Conservation (phyloP, 495 filamentous ascomycete genomes). For the Xylaria castorea region DNA sequence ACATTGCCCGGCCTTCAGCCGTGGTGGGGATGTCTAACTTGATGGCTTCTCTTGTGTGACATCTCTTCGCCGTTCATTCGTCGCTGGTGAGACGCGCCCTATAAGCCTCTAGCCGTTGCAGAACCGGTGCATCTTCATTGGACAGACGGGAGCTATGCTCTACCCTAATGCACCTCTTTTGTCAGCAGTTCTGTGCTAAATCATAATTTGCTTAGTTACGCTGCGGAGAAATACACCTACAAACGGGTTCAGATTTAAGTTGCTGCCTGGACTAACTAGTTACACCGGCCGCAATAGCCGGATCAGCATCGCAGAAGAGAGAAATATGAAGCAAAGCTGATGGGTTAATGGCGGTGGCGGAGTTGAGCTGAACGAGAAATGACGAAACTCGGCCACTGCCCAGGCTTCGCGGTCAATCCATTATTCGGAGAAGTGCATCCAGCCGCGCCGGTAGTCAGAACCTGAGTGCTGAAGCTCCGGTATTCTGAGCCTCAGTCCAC, state of each 20-base stretch:
- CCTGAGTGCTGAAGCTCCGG: not conserved
- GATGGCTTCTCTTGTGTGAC: not conserved
- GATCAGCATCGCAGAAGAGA: not conserved
- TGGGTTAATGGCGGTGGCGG: conserved; percentile 10
- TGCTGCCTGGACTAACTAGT: conserved; percentile 4
- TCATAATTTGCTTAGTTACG: not conserved
- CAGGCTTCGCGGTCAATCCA: not conserved
- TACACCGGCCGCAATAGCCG: not conserved
- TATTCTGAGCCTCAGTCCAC: not conserved
- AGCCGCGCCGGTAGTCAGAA: not conserved
- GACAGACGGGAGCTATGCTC: not conserved
- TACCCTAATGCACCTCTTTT: not conserved
- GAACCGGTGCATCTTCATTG: not conserved
- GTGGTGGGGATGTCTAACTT: not conserved
- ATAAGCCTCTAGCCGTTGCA: not conserved
- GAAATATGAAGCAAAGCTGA: not conserved
- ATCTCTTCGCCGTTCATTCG: not conserved
- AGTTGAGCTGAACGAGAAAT: conserved; percentile 12
- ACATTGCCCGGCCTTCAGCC: not conserved
- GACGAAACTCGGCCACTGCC: not conserved
- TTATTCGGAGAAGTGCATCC: not conserved
- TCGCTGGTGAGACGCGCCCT: not conserved
- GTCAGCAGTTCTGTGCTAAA: not conserved
- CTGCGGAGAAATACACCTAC: not conserved
- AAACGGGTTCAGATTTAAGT: not conserved